Conservation (phyloP, 2,329 filamentous ascomycete genomes). For the Fusarium domesticum region DNA sequence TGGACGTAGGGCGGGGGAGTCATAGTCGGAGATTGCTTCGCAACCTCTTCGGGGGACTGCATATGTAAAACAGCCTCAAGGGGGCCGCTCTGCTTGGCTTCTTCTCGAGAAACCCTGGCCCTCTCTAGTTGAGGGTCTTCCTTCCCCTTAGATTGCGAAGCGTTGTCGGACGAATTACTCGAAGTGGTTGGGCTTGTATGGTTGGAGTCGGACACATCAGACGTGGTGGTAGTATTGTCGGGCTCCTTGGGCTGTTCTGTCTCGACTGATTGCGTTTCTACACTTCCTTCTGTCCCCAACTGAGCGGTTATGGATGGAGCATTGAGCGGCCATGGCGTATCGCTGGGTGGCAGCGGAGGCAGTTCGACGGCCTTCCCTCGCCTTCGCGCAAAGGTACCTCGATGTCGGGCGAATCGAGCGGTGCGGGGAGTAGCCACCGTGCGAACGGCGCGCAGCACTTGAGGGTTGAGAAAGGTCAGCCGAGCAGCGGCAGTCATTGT, state of each 20-base stretch:
- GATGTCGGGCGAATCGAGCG: slow-evolving; percentile 39
- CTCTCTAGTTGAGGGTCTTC: slow-evolving; percentile 15
- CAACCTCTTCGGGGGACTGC: slow-evolving; percentile 40
- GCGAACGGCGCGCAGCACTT: slow-evolving; percentile 54
- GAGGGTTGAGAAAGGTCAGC: slow-evolving; percentile 67
- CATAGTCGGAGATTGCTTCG: slow-evolving; percentile 61
- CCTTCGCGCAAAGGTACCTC: slow-evolving; percentile 49
- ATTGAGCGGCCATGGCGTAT: slow-evolving; percentile 17
- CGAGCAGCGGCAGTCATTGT: slow-evolving; percentile 62
- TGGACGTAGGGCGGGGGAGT: slow-evolving; percentile 80
- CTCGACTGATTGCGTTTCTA: background rate
- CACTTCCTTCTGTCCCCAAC: background rate
- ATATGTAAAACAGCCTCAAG: slow-evolving; percentile 52
- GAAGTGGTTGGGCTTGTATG: too few species aligned
- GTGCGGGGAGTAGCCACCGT: slow-evolving; percentile 35
- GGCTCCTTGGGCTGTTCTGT: background rate
- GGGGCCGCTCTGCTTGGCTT: slow-evolving; percentile 45
- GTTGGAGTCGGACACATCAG: too few species aligned
- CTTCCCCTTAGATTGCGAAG: slow-evolving; percentile 7
- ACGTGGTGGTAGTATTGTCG: background rate
- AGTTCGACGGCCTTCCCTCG: slow-evolving; percentile 63
- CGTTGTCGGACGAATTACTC: background rate
- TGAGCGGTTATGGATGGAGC: slow-evolving; percentile 13
- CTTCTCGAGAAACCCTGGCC: slow-evolving; percentile 33
- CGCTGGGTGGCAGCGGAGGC: slow-evolving; percentile 28